Evolutionary conservation across 495 filamentous ascomycete genomes (phyloP).

Genomic region (Penicillium cinerascens): DNA sequence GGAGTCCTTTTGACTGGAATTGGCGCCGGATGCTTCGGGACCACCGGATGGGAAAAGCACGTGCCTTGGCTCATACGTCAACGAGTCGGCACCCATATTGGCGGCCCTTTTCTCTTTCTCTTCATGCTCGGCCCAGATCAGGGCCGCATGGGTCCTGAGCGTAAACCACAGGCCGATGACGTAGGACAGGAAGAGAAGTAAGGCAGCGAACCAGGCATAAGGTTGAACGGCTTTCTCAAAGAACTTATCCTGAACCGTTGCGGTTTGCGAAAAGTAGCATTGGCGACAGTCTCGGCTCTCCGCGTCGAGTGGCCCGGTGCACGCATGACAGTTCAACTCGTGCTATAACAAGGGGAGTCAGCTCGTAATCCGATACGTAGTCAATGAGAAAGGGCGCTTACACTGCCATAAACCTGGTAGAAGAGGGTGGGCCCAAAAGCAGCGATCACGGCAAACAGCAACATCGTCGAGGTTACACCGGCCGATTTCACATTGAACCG

Average conservation of each 20-base stretch:
- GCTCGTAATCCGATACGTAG: slow-evolving; percentile 10
- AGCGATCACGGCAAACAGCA: slow-evolving; percentile 93
- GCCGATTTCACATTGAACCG: slow-evolving; percentile 97
- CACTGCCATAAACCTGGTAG: slow-evolving; percentile 96
- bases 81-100: slow-evolving; percentile 33
- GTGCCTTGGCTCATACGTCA: slow-evolving; percentile 41
- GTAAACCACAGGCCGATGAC: slow-evolving; percentile 95
- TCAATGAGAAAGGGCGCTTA: slow-evolving; percentile 39
- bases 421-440: slow-evolving; percentile 98
- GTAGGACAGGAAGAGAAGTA: slow-evolving; percentile 88
- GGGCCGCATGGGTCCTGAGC: slow-evolving; percentile 88
- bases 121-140: slow-evolving; percentile 92
- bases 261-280: slow-evolving; percentile 88
- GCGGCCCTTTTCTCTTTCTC: slow-evolving; percentile 66
- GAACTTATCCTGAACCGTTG: slow-evolving; percentile 82
- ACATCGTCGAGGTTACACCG: slow-evolving; percentile 96
- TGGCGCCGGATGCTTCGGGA: slow-evolving; percentile 28
- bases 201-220: slow-evolving; percentile 83
- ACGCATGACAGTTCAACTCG: slow-evolving; percentile 85
- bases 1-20: slow-evolving; percentile 27
- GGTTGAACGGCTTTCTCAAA: slow-evolving; percentile 86
- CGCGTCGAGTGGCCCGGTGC: slow-evolving; percentile 48
- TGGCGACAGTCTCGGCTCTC: slow-evolving; percentile 71
- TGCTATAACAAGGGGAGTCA: slow-evolving; percentile 52
- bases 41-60: slow-evolving; percentile 27